Conservation (phyloP, 164 flowering plant species). For the Chimonanthus praecox region DNA sequence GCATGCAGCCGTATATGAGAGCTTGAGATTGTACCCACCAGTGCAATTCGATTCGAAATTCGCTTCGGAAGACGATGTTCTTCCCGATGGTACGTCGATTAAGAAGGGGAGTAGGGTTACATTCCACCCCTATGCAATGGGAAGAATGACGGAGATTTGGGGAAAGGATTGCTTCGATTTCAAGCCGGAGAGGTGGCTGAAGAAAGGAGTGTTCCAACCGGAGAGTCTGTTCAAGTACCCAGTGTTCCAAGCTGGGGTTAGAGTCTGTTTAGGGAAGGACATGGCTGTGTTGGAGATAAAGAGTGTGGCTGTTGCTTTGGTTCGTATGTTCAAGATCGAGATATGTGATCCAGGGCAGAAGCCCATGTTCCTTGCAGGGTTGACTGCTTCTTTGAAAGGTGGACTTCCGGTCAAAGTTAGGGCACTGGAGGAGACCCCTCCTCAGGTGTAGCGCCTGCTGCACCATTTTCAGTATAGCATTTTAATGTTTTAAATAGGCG, state of each 20-base stretch:
- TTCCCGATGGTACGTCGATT: conserved; percentile 71
- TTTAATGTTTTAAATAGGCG: too few species aligned
- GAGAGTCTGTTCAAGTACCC: conserved; percentile 52
- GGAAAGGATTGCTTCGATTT: conserved; percentile 61
- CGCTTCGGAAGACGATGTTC: conserved; percentile 45
- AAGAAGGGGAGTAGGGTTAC: conserved; percentile 61
- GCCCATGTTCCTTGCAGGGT: conserved; percentile 48
- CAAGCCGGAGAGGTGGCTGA: conserved; percentile 75
- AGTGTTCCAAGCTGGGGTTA: conserved; percentile 60
- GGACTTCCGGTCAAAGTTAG: conserved; percentile 42
- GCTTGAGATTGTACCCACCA: conserved; percentile 73
- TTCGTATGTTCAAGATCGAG: conserved; percentile 42
- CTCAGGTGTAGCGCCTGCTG: too few species aligned
- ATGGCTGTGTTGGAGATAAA: conserved; percentile 55
- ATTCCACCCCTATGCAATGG: conserved; percentile 92
- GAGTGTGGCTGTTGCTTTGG: conserved; percentile 38
- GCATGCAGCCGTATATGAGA: conserved; percentile 63
- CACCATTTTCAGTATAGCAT: too few species aligned
- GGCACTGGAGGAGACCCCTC: too few species aligned
- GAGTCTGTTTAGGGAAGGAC: conserved; percentile 69
- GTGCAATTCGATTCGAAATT: conserved; percentile 83
- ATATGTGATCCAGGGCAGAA: conserved; percentile 3
- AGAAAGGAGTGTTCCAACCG: conserved; percentile 41
- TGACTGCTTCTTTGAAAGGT: conserved; percentile 55
- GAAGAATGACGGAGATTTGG: conserved; percentile 79